Evolutionary conservation across 2,329 filamentous ascomycete species (phyloP), one percentile per base, ranked within the genome.

Genomic region (Aspergillus aculeatus): DNA sequence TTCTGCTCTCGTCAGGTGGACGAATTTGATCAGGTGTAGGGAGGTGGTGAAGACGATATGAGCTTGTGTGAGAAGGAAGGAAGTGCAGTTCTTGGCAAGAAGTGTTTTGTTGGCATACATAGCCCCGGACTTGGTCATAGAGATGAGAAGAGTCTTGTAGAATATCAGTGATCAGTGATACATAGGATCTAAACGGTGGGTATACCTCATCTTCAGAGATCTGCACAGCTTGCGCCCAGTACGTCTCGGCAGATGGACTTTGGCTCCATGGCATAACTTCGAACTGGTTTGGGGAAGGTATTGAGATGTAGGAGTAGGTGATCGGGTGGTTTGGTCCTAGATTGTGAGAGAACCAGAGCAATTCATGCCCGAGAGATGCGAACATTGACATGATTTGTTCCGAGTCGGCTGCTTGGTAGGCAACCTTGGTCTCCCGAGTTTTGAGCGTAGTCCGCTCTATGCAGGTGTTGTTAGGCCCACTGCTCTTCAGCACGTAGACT

Each of bases 21-120:
- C 88, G 75, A 97, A 97, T 75, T 99, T 99, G 63, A 99, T 82
- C 3, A 97, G 82, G 73, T 98, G 93, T 64, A 92, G 92, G 61
- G 89, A 92, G 0, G 95, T 99, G 0, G 95, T 99, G 70, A 94
- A 92, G 59, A 98, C 86, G 14, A 99, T 81, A 78, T 98, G 94
- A 21, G 87, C 86, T 0, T 87, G 82, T 0, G 94, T 96, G 26
- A 93, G 78, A 5, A 92, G 74, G 68, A 96, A 98, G 0, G 95
- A 99, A 0, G 94, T 98, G 75, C 92, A 96, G 68, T 95, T 96
- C 74, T 90, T 92, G 14, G 88, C 86, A 49, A 97, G 79, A 5
- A 90, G 80, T 16, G 83, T 85, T 3, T 88, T 86, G 71, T 93
- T 90, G 47, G 89, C 91, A 71, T 90, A 96, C 0, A 99, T 80